Base-by-base conservation (phyloP, 2,329 filamentous ascomycete genomes). In the Penicillium frequentans region DNA sequence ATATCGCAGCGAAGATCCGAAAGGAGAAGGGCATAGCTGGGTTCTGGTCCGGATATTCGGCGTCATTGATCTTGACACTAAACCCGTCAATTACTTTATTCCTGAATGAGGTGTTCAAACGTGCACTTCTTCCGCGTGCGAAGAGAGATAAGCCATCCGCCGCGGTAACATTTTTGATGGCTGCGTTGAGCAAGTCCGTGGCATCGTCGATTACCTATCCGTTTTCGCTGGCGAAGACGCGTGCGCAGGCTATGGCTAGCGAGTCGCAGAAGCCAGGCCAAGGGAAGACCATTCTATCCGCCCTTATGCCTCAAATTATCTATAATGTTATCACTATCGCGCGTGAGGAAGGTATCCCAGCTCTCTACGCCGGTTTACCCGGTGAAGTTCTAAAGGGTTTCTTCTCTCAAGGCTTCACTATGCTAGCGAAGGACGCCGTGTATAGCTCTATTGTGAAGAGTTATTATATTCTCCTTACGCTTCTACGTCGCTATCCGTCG, bases 51-150 rank as follows among this genome's bases (percentile, higher is more conserved):
- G 92, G 92, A 0, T 96, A 96, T 72, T 90, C 89, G 21, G 91
- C 91, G 2, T 88, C 84, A 23, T 73, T 96, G 56, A 81, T 96
- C 39, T 77, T 96, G 50, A 93, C 92, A 1, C 79, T 96, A 27
- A 96, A 96, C 67, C 92, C 93, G 1, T 88, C 89, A 62, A 83
- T 96, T 61, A 96, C 93, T 0, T 93, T 96, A 70, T 87, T 93
- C 64, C 78, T 96, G 29, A 90, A 96, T 68, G 87, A 91, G 64
- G 76, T 87, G 8, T 77, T 95, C 21, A 87, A 88, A 63, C 81
- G 84, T 52, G 70, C 80, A 1, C 70, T 89, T 3, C 78, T 91
- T 1, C 79, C 82, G 3, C 75, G 78, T 8, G 76, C 79, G 39
- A 82, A 79, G 64, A 77, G 82, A 9, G 76, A 79, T 5, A 78